Evolutionary conservation across 805 yeast species (phyloP), one percentile per base, ranked within the genome.

Genomic region (Ogataea degrootiae): DNA sequence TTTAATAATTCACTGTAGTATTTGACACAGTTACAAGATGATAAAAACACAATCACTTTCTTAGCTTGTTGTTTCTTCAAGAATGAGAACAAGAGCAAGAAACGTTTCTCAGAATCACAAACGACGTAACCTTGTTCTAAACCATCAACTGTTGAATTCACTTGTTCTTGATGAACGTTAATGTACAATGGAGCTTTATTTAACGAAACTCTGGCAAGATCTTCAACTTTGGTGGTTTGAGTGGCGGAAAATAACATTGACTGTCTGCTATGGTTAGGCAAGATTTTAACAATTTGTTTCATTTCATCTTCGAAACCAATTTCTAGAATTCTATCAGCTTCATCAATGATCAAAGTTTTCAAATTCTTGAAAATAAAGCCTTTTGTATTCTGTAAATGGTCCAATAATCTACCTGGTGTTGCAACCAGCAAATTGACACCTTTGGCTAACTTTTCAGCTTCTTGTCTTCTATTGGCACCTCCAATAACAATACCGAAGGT

Each of bases 241-340:
- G 99, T 94, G 42, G 99, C 99, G n/a, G 98, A 92, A 65, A 94
- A 94, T 54, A 94, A 73, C 98, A 94, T 92, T 37, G 96, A 78
- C 69, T 94, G 99, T 70, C 99, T 85, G 55, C 85, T 91, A 56
- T 89, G 92, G 51, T 81, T 85, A 40, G 99, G 99, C 61, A 94
- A 74, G 53, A 95, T 88, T 69, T 85, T 88, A 62, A 94, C 88
- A 63, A 94, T 94, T 70, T 94, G 98, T 67, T 79, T 86, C 98
- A 94, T 94, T 73, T 94, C 99, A 58, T 95, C 98, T 73, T 94
- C 99, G 72, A 94, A 94, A 52, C 99, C 99, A 61, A 91, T 90
- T 68, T 95, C 99, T 63, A 94, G 75, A 58, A 94, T 94, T 71
- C 99, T 82, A 68, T 94, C 99, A 39, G 99, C 99, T 71, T 94